phyloP scores from a whole-genome alignment of 768 basidiomycete genomes.

The Mycena belliarum region DNA sequence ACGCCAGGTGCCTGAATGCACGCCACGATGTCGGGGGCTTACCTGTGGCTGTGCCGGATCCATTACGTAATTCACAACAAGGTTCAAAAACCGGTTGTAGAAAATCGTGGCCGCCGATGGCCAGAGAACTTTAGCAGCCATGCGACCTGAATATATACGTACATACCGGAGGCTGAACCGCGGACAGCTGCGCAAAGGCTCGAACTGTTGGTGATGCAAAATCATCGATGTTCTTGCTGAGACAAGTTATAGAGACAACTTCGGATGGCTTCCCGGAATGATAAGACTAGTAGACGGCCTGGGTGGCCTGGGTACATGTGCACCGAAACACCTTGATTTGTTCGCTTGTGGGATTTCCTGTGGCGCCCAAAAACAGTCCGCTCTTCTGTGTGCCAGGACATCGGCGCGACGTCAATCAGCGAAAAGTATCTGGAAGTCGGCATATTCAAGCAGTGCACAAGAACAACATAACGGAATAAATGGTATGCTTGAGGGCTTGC shows the following conservation, averaged over 20 bases:
- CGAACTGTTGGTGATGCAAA: no score
- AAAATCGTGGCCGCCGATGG: neutral
- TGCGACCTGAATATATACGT: neutral
- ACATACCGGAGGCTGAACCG: neutral
- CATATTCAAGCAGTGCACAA: no score
- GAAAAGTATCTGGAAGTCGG: neutral
- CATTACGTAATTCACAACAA: neutral
- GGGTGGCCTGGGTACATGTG: neutral
- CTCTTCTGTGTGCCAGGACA: no score
- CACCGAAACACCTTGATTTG: neutral
- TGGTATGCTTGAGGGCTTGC: no score
- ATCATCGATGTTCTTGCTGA: no score
- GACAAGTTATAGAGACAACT: neutral
- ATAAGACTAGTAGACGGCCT: no score
- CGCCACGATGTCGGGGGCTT: neutral
- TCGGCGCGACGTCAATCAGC: neutral
- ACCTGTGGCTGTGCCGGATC: conserved; percentile 11
- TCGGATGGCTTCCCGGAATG: neutral
- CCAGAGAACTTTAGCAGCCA: no score
- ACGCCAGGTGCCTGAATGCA: neutral
- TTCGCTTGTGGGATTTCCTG: neutral
- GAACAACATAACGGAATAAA: no score
- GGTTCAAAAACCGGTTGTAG: no score
- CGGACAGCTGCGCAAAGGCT: neutral
- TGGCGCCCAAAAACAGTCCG: no score